phyloP scores from a whole-genome alignment of 805 yeast species.

The Ogataea minuta region DNA sequence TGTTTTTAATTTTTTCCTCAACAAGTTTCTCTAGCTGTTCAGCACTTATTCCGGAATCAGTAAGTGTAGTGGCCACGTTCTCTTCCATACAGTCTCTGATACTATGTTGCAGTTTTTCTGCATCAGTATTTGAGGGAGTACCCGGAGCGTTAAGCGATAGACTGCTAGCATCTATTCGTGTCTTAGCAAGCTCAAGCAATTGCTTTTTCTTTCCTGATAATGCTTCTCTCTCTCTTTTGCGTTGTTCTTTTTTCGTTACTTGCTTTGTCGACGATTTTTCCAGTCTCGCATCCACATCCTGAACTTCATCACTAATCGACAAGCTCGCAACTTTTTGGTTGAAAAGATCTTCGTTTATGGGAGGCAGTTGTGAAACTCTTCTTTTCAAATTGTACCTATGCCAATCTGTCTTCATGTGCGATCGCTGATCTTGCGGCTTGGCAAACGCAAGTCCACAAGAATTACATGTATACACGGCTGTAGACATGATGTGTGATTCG shows the following conservation, averaged over 20 bases:
- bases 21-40: conserved; percentile 27
- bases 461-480: conserved; percentile 60
- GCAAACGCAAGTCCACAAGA: conserved; percentile 83
- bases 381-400: conserved; percentile 94
- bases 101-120: conserved; percentile 10
- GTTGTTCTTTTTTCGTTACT: conserved; percentile 47
- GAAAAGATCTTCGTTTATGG: conserved; percentile 43
- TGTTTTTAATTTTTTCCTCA: conserved; percentile 46
- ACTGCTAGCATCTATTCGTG: conserved; percentile 37
- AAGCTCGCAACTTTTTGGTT: conserved; percentile 28
- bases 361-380: conserved; percentile 80
- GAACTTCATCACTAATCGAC: conserved; percentile 26
- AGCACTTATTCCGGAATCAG: conserved; percentile 3
- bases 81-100: conserved; percentile 13
- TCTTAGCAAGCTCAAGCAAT: conserved; percentile 46
- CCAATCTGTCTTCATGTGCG: conserved; percentile 98
- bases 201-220: conserved; percentile 47
- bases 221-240: conserved; percentile 50
- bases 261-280: conserved; percentile 29
- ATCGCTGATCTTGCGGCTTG: conserved; percentile 79
- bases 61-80: conserved; percentile 14
- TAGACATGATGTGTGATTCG: background rate
- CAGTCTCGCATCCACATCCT: conserved; percentile 19
- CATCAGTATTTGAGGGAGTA: background rate
- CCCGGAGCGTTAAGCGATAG: conserved; percentile 9